Percentiles rank a stretch among this genome's conserved stretches.
phyloP scores from a whole-genome alignment of 768 basidiomycete genomes.

The Gelatoporia subvermispora region DNA sequence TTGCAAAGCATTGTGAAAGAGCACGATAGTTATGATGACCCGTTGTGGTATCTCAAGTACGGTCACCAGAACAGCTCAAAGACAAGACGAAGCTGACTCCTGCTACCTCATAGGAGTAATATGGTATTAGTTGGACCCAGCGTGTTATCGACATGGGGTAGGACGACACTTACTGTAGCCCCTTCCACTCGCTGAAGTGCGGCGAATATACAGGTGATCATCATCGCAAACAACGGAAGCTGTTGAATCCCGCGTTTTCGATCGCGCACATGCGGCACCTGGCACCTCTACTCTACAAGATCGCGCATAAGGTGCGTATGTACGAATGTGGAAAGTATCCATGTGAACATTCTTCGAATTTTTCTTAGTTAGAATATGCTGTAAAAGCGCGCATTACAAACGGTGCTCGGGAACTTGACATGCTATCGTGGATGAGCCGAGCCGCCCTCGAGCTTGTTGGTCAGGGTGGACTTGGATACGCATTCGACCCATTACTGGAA shows the following conservation, averaged over 20 bases:
- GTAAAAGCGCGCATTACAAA: not conserved
- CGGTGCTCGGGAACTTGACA: conserved; percentile 13
- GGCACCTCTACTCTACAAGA: conserved; percentile 14
- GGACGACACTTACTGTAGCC: not conserved
- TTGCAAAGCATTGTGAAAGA: conserved; percentile 16
- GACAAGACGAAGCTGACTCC: too few relatives aligned
- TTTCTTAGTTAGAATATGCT: conserved; percentile 4
- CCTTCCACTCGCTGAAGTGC: not conserved
- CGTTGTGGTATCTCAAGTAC: conserved; percentile 13
- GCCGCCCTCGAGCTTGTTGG: conserved; percentile 34
- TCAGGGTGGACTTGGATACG: conserved; percentile 39
- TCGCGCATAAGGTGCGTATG: not conserved
- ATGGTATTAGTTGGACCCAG: conserved; percentile 12
- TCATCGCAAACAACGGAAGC: conserved; percentile 16
- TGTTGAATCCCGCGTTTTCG: conserved; percentile 17
- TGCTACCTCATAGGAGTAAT: conserved; percentile 18
- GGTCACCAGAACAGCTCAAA: too few relatives aligned
- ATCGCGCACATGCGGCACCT: conserved; percentile 13
- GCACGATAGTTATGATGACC: conserved; percentile 11
- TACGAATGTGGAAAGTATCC: too few relatives aligned
- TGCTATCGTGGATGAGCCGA: conserved; percentile 21
- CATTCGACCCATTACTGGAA: conserved; percentile 31
- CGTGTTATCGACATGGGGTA: conserved; percentile 13
- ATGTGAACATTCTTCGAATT: not conserved
- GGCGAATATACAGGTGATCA: conserved; percentile 2